Evolutionary conservation across 1,139 yeast genomes (phyloP), one percentile per base, ranked within the genome.

Genomic region (Scheffersomyces stambukii): DNA sequence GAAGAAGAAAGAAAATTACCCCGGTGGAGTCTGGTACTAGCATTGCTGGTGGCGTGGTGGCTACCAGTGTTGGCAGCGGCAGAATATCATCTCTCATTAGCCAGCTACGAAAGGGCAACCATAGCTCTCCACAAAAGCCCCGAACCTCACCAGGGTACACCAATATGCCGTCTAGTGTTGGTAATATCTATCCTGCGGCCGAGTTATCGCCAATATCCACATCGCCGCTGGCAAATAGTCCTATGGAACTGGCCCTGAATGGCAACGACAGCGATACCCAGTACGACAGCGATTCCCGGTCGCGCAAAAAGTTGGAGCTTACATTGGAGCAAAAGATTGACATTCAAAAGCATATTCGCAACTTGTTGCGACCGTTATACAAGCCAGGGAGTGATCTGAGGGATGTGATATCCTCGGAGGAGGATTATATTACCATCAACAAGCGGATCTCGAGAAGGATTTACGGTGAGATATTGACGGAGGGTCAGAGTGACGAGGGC

Each of bases 311-410:
- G 6, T 26, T 21, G 19, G 50, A 48, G 24, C 48, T 72, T 16
- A 46, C 67, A 1, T 53, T 63, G 13, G 68, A 61, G 19, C 72
- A 70, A 35, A 78, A 79, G 41, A 50, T 52, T 6, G 54, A 48
- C 32, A 66, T 79, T 13, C 85, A 78, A 43, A 57, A 48, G 15
- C 63, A 73, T 34, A 78, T 80, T 6, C 54, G 85, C 21, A 57
- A 60, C 17, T 61, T 54, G 11, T 48, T 80, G 19, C 54, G 77
- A 24, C 75, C 77, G 1, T 50, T 70, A 16, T 77, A 74, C 42
- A 34, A 34, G 24, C 37, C 37, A 8, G 24, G 24, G 4, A 16
- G 23, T 11, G 14, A 16, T 13, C 21, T 15, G 6, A n/a, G 8
- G 12, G 29, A 25, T 2, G 23, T 6, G 11, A 35, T 35, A 8